phyloP scores from a whole-genome alignment of 441 rosid species.

The Sinapis alba region DNA sequence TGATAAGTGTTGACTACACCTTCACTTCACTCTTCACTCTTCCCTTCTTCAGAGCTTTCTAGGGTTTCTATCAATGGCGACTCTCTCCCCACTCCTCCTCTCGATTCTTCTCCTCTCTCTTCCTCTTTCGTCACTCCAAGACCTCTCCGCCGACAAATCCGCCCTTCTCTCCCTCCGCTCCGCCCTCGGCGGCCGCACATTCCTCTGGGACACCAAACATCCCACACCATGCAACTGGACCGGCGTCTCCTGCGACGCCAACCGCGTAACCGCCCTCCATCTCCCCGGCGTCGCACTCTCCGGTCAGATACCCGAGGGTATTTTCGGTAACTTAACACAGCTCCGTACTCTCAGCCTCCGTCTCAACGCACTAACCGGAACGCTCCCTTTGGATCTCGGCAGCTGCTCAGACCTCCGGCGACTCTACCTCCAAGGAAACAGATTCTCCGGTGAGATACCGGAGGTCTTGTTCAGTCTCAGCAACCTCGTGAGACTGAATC shows the following conservation, averaged over 20 bases:
- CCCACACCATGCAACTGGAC: conserved; percentile 73
- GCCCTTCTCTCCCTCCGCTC: conserved; percentile 80
- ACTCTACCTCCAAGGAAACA: conserved; percentile 77
- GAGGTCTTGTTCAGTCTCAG: conserved; percentile 58
- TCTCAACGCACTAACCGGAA: conserved; percentile 62
- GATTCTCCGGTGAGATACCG: conserved; percentile 82
- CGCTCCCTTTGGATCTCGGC: conserved; percentile 82
- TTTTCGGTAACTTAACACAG: conserved; percentile 70
- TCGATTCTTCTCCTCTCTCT: conserved; percentile 28
- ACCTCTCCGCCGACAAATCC: conserved; percentile 72
- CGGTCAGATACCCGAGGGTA: conserved; percentile 69
- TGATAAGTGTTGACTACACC: conserved; percentile 29
- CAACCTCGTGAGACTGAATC: conserved; percentile 64
- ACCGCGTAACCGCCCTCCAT: conserved; percentile 68
- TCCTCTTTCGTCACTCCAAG: conserved; percentile 45
- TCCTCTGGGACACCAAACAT: conserved; percentile 64
- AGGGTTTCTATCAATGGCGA: conserved; percentile 30
- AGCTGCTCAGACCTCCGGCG: conserved; percentile 59
- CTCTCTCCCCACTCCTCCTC: conserved; percentile 4
- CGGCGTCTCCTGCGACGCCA: conserved; percentile 68
- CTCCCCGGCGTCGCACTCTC: conserved; percentile 79
- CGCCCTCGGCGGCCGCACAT: conserved; percentile 78
- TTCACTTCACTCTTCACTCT: conserved; percentile 34
- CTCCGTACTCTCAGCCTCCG: conserved; percentile 89
- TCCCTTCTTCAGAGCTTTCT: conserved; percentile 19